Evolutionary conservation across 1,284 basidiomycete species (phyloP), one percentile per base, ranked within the genome.

Genomic region (Heterobasidion occidentale): DNA sequence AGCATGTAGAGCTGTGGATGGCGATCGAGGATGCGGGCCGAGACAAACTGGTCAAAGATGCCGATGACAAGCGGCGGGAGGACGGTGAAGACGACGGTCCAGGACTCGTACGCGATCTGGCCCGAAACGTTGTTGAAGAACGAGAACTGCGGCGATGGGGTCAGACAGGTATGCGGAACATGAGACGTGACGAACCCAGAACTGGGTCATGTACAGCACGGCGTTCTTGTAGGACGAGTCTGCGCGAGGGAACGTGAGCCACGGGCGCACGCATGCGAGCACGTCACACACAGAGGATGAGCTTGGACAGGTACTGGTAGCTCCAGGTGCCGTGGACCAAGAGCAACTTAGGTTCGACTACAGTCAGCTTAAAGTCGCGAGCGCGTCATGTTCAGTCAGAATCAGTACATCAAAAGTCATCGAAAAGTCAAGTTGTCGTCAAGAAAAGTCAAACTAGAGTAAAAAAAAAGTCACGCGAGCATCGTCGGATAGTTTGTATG

Each of bases 251-350:
- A n/a, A 34, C 5, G 12, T 9, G 9, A 17, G 50, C 17, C 19
- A 17, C n/a, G 7, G n/a, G 46, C 14, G 9, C 9, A 51, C 27
- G 19, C 17, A 9, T 4, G 36, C 17, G 7, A n/a, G 38, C 65
- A 15, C 19, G 36, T 15, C 19, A 77, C 89, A 56, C 64, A 94
- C 92, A 96, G 15, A 99, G 77, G 67, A 99, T 94, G 60, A 99
- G 82, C 70, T 98, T 99, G 35, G 93, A 95, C 60, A 99, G 70
- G 20, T 96, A 81, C 59, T 93, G 88, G 70, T 99, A 99, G 71
- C 93, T 97, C 97, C 97, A 99, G 3, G 94, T 89, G 97, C n/a
- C 97, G 68, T 99, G 97, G 2, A 99, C 97, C 12, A 99, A 84
- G 14, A 99, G 72, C 45, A 99, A 73, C 72, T 99, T 99, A 27